Base-by-base conservation (phyloP, 2,329 filamentous ascomycete genomes). In the Calonectria leucothoes region DNA sequence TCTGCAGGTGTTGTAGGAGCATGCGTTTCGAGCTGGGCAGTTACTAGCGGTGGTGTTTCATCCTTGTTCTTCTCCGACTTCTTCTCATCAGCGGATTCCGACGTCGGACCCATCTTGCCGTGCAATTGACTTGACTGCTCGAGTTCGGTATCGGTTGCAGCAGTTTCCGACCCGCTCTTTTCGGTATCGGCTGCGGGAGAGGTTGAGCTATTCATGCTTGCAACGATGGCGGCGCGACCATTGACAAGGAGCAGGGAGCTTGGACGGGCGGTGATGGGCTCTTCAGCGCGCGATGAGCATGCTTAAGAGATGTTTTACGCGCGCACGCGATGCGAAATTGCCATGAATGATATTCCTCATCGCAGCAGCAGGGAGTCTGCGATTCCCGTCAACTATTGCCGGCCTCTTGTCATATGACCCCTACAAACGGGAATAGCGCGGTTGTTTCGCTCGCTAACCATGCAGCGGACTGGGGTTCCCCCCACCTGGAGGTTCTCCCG, bases 381-480 rank as follows among this genome's bases (percentile, higher is more conserved):
- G 66, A 71, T n/a, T 71, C 69, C 69, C 69, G 69, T 71, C 25
- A 33, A 33, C 63, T n/a, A 71, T 51, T 71, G 69, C 69, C 69
- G 69, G 39, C 15, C 31, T 33, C 31, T 14, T 20, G 51, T 71
- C 69, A 71, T 61, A 33, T 66, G 63, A 66, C 68, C n/a, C n/a
- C 51, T 12, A 39, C n/a, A 52, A 69, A 69, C 57, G 67, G 67
- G 57, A 69, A 69, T 69, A 69, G 33, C 45, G 55, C 57, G 67
- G 55, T 69, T 33, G 12, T 33, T 23, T 20, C n/a, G 20, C 52
- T 27, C 42, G 42, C 55, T 61, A 61, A 20, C n/a, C 33, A 61
- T 27, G 55, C 33, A 61, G 55, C 14, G 27, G 27, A 20, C 35
- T 61, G 55, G 55, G 55, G 55, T 8, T 42, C 49, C 65, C 65